Percentiles rank a stretch among this genome's conserved stretches.
Evolutionary conservation across 257 asterid species (phyloP).

Genomic region (Solanum infundibuliforme): DNA sequence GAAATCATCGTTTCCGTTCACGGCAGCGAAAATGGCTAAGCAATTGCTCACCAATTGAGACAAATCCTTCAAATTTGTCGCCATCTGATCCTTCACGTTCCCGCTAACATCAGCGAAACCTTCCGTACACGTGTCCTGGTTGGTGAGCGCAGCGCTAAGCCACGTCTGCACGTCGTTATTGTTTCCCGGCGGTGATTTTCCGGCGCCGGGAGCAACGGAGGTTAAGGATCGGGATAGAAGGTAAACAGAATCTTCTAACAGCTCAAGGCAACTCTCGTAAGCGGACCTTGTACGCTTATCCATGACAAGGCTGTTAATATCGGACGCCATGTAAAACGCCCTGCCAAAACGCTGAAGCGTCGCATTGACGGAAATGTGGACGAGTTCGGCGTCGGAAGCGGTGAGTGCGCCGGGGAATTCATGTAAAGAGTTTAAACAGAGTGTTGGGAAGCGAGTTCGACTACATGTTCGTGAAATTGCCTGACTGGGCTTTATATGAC

Average conservation of each 20-base stretch:
- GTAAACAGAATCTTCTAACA: constrained; percentile 67
- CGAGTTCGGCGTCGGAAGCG: constrained; percentile 71
- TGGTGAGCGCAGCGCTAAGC: constrained; percentile 89
- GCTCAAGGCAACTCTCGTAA: constrained; percentile 75
- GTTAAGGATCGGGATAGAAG: constrained; percentile 57
- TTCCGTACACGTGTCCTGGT: constrained; percentile 88
- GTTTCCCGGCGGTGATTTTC: constrained; percentile 3
- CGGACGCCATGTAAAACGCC: constrained; percentile 59
- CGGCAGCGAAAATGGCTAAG: constrained; percentile 69
- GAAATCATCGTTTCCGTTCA: constrained; percentile 43
- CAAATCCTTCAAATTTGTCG: constrained; percentile 46
- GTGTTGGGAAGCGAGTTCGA: constrained; percentile 42
- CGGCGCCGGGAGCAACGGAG: constrained; percentile 28
- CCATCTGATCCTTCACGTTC: constrained; percentile 46
- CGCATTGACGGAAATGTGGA: constrained; percentile 78
- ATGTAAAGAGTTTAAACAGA: constrained; percentile 59
- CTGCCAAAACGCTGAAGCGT: constrained; percentile 58
- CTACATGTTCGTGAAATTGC: constrained; percentile 70
- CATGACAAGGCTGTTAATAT: constrained; percentile 51
- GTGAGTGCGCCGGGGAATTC: constrained; percentile 67
- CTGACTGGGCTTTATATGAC: constrained; percentile 34
- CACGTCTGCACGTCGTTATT: constrained; percentile 74
- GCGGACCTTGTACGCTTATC: constrained; percentile 64
- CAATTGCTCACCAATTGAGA: constrained; percentile 83
- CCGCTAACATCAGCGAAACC: constrained; percentile 55